phyloP scores from a whole-genome alignment of 768 basidiomycete genomes.

The Sutorius australiensis region DNA sequence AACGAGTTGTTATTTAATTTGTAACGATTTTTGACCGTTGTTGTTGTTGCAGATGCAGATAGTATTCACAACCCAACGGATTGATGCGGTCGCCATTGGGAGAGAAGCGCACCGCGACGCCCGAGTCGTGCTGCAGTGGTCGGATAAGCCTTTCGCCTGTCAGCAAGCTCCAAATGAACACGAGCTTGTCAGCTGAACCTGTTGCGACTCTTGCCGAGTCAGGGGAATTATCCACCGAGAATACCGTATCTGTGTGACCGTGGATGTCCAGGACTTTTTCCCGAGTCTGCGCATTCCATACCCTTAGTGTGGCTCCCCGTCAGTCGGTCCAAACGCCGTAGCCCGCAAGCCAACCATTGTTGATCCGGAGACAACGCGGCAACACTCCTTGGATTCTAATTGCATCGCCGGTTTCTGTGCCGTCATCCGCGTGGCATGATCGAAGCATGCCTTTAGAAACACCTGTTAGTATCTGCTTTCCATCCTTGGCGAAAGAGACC shows the following conservation, averaged over 20 bases:
- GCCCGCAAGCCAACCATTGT: constrained; percentile 1
- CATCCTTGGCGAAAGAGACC: neutral
- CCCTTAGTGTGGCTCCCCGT: neutral
- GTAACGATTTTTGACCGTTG: constrained; percentile 1
- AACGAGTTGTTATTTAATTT: neutral
- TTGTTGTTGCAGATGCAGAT: neutral
- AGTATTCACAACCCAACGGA: neutral
- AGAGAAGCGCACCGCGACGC: neutral
- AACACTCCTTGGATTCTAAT: neutral
- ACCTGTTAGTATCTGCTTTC: neutral
- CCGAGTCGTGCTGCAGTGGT: neutral
- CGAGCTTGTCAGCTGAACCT: neutral
- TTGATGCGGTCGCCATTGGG: constrained; percentile 1
- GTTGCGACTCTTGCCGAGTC: too few species aligned
- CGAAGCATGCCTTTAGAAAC: neutral
- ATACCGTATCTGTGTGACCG: neutral
- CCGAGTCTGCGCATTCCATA: neutral
- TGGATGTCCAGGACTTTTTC: neutral
- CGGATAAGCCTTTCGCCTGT: neutral
- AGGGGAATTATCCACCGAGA: neutral
- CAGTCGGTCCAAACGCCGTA: neutral
- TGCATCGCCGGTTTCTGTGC: neutral
- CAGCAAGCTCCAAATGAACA: neutral
- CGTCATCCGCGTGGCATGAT: neutral
- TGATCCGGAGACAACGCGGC: neutral